Conservation (phyloP, 1,139 yeast species). For the Zygosaccharomyces pseudobailii region DNA sequence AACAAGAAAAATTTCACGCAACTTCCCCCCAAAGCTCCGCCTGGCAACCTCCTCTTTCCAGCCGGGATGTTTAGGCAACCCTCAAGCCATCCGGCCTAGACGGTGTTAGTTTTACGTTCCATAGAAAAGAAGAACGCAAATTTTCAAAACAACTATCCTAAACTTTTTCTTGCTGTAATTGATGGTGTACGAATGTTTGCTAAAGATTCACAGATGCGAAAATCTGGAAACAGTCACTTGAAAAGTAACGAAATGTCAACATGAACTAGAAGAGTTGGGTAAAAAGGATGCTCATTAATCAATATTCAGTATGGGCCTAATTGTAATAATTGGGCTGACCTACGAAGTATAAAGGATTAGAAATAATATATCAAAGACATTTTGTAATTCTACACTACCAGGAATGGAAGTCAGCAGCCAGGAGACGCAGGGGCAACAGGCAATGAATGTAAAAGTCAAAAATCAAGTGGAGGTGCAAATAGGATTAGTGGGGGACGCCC, state of each 20-base stretch:
- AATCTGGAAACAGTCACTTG: slow-evolving; percentile 6
- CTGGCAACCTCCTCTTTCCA: neutral
- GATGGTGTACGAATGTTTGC: slow-evolving; percentile 1
- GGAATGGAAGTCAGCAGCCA: neutral
- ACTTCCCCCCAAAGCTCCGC: neutral
- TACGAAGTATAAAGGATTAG: neutral
- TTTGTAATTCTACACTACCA: neutral
- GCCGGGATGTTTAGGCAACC: rapidly evolving
- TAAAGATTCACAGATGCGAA: neutral
- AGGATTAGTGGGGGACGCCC: slow-evolving; percentile 94
- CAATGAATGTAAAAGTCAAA: slow-evolving; percentile 22
- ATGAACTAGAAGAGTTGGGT: slow-evolving; percentile 2
- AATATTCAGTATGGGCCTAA: neutral
- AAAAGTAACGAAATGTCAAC: slow-evolving; percentile 5
- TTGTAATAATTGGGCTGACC: neutral
- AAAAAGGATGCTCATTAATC: neutral
- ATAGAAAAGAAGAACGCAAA: neutral
- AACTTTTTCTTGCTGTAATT: neutral
- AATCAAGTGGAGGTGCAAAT: slow-evolving; percentile 75
- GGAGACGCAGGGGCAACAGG: slow-evolving; percentile 4
- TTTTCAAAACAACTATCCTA: neutral
- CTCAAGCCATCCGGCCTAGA: no score
- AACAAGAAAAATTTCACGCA: neutral
- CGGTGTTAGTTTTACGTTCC: neutral
- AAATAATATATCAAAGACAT: neutral